Percentiles rank a stretch among this genome's conserved stretches.
These are phyloP conservation scores for Dothidotthia symphoricarpi DNA, from an alignment of 2,329 filamentous ascomycete species.

Conservation along the genomic window DNA sequence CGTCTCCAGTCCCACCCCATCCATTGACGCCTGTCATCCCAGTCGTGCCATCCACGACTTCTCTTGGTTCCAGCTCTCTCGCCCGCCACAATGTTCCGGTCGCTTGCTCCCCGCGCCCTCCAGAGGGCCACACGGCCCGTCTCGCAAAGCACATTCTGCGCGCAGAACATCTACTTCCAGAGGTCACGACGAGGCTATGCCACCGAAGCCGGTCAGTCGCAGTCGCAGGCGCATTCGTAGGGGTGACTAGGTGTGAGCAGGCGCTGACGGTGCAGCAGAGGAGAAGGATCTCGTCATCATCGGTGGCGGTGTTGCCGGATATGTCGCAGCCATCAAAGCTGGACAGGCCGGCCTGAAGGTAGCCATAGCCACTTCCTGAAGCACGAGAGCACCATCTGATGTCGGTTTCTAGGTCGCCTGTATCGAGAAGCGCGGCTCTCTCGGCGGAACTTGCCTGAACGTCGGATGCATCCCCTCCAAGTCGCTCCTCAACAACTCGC, in stretches of 20 bases:
- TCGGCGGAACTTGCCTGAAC: slow-evolving; percentile 97
- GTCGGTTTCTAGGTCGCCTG: slow-evolving; percentile 71
- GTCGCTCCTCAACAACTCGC: slow-evolving; percentile 98
- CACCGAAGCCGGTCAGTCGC: slow-evolving; percentile 51
- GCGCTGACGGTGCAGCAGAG: slow-evolving; percentile 55
- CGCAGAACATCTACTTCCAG: slow-evolving; percentile 49
- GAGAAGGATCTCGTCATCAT: slow-evolving; percentile 98
- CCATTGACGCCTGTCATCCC: slow-evolving; percentile 38
- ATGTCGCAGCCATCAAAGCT: slow-evolving; percentile 98
- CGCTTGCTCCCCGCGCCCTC: slow-evolving; percentile 51
- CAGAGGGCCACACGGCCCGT: slow-evolving; percentile 44
- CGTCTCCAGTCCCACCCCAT: slow-evolving; percentile 37
- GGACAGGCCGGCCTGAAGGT: slow-evolving; percentile 97
- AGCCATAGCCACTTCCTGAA: slow-evolving; percentile 18
- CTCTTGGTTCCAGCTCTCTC: slow-evolving; percentile 26
- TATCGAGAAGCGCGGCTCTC: slow-evolving; percentile 94
- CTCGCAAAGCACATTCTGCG: slow-evolving; percentile 41
- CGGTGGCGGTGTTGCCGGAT: slow-evolving; percentile 95
- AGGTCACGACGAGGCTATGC: slow-evolving; percentile 57
- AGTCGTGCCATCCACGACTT: slow-evolving; percentile 32
- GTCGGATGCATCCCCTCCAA: slow-evolving; percentile 99
- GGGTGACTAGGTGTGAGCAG: slow-evolving; percentile 6
- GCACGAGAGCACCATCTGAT: slow-evolving; percentile 6
- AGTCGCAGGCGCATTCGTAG: slow-evolving; percentile 1
- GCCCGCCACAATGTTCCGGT: slow-evolving; percentile 51